Conservation (phyloP, 2,329 filamentous ascomycete species). For the Sclerotinia spermophila region DNA sequence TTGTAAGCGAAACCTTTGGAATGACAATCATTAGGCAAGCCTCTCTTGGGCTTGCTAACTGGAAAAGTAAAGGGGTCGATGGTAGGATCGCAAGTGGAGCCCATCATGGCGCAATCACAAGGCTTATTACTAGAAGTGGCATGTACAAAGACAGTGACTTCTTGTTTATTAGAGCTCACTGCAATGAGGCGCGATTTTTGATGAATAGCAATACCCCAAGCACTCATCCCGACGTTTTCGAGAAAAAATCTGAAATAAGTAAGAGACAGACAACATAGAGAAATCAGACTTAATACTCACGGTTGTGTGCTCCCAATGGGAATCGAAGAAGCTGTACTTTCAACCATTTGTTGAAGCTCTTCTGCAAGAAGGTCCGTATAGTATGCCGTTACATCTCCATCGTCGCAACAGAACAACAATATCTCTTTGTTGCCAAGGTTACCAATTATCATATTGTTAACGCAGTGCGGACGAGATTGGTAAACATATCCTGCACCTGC, state of each 20-base stretch:
- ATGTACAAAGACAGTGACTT: constrained; percentile 49
- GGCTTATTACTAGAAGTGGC: constrained; percentile 2
- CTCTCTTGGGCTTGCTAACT: neutral
- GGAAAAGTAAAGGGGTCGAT: neutral
- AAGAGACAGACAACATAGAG: constrained; percentile 3
- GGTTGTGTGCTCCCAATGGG: constrained; percentile 21
- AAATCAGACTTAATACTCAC: constrained; percentile 19
- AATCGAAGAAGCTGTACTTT: neutral
- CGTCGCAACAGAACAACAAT: constrained; percentile 64
- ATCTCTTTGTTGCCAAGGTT: constrained; percentile 68
- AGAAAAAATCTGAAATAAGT: constrained; percentile 56
- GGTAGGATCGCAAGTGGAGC: neutral
- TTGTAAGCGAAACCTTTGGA: neutral
- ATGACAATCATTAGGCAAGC: neutral
- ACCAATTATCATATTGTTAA: constrained; percentile 68
- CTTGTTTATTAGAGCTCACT: constrained; percentile 69
- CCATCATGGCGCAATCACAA: neutral
- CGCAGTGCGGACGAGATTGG: constrained; percentile 50
- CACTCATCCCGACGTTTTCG: constrained; percentile 71
- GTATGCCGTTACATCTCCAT: constrained; percentile 71
- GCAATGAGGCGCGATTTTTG: constrained; percentile 77
- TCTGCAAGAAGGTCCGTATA: constrained; percentile 45
- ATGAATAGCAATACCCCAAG: constrained; percentile 67
- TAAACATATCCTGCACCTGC: constrained; percentile 54
- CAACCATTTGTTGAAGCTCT: neutral